phyloP scores from a whole-genome alignment of 352 stramenopile species.

The Phytophthora boehmeriae region DNA sequence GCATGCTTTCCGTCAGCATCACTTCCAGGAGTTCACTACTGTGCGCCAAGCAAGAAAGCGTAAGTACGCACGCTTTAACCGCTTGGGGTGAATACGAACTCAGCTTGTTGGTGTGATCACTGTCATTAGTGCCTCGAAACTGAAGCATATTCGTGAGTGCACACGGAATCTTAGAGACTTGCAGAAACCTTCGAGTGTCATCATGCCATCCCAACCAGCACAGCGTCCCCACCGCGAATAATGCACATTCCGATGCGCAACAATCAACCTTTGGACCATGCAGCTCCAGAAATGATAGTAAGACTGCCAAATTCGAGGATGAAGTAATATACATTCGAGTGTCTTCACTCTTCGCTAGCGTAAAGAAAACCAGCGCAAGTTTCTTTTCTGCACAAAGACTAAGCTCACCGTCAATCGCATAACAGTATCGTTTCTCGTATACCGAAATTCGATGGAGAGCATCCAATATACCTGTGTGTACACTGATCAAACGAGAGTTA shows the following conservation, averaged over 20 bases:
- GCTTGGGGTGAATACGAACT: constrained; percentile 28
- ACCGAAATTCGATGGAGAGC: constrained; percentile 34
- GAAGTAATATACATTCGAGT: constrained; percentile 52
- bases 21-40: constrained; percentile 38
- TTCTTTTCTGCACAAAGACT: constrained; percentile 26
- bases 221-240: constrained; percentile 53
- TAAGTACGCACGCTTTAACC: constrained; percentile 59
- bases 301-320: constrained; percentile 35
- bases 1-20: constrained; percentile 56
- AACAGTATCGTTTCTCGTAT: constrained; percentile 19
- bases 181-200: constrained; percentile 37
- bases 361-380: constrained; percentile 61
- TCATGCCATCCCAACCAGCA: constrained; percentile 72
- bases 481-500: constrained; percentile 53
- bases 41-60: constrained; percentile 63
- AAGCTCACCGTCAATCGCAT: neutral
- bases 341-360: constrained; percentile 49
- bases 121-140: constrained; percentile 6
- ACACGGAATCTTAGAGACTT: constrained; percentile 38
- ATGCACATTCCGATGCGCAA: constrained; percentile 28
- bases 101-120: neutral
- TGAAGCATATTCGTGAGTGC: constrained; percentile 46
- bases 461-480: constrained; percentile 62
- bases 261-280: constrained; percentile 36
- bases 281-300: constrained; percentile 41